These are phyloP conservation scores for Prunus dulcis DNA, from an alignment of 306 rosid species.

Conservation along the genomic window DNA sequence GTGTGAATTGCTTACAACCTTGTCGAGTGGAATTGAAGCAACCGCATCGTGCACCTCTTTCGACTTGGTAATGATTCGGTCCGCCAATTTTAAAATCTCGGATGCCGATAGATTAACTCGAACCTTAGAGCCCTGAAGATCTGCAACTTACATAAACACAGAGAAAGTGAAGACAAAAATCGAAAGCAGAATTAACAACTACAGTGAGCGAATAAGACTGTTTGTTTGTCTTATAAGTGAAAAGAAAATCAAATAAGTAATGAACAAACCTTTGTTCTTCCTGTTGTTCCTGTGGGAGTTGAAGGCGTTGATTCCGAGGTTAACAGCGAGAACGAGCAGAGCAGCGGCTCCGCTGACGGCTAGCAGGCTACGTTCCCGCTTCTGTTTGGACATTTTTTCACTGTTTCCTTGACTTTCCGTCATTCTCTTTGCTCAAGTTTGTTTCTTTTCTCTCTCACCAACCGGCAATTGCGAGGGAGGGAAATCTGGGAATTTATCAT, in stretches of 20 bases:
- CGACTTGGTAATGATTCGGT: constrained; percentile 65
- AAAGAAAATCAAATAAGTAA: neutral
- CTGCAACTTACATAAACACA: constrained; percentile 36
- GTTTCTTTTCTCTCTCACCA: constrained; percentile 18
- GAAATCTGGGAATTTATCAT: constrained; percentile 26
- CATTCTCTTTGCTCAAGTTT: constrained; percentile 40
- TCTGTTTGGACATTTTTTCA: constrained; percentile 50
- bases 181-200: neutral
- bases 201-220: neutral
- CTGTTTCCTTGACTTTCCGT: constrained; percentile 45
- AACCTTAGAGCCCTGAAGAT: constrained; percentile 66
- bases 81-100: constrained; percentile 75
- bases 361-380: constrained; percentile 36
- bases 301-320: constrained; percentile 60
- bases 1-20: constrained; percentile 42
- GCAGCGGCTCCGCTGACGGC: constrained; percentile 85
- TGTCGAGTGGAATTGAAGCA: constrained; percentile 76
- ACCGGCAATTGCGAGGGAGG: constrained; percentile 55
- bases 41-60: constrained; percentile 71
- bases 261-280: constrained; percentile 55
- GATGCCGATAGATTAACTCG: constrained; percentile 61
- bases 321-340: constrained; percentile 59
- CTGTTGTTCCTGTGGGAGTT: constrained; percentile 42
- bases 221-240: neutral
- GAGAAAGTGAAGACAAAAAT: neutral